Evolutionary conservation across 2,329 filamentous ascomycete genomes (phyloP), one percentile per base, ranked within the genome.

Genomic region (Claviceps sp.): DNA sequence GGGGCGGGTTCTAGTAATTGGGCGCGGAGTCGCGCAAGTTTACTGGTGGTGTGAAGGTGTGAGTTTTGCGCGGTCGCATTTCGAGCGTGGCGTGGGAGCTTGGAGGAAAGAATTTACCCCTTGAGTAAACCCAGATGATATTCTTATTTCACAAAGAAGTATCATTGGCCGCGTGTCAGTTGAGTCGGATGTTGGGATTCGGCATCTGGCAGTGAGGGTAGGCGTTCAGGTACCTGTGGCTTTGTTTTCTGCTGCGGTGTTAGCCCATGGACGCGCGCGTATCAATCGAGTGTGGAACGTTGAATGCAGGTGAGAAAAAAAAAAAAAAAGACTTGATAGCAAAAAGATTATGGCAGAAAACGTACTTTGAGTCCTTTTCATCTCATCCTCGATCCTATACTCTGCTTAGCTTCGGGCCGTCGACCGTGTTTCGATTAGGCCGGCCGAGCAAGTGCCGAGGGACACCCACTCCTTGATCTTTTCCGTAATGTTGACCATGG

Each of bases 401-500:
- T 29, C 53, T 45, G 52, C 64, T 56, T 65, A 61, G 56, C 43
- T 50, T 50, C 22, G n/a, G 40, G 9, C 17, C 9, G 8, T n/a
- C 16, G 16, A 26, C 50, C 52, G 44, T 54, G 47, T 53, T 48
- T 50, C 39, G 34, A 20, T 47, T n/a, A 7, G 6, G 16, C 34
- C 34, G 11, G 50, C 52, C 39, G 53, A 47, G 54, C 49, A 5
- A 16, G 20, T 17, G 22, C 23, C 29, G 20, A 39, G 37, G 17
- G 14, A 6, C 13, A 67, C 83, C 64, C 71, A 95, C 91, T 97
- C 93, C 78, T 98, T 98, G 75, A 98, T 98, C 79, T 95, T 97
- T 52, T 98, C 94, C 59, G 93, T 97, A 60, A 98, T 98, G 75
- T 97, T 97, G 70, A 97, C 93, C 93, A 98, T 98, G 63, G 78